phyloP scores from a whole-genome alignment of 306 rosid species.

The Prunus fruticosa region DNA sequence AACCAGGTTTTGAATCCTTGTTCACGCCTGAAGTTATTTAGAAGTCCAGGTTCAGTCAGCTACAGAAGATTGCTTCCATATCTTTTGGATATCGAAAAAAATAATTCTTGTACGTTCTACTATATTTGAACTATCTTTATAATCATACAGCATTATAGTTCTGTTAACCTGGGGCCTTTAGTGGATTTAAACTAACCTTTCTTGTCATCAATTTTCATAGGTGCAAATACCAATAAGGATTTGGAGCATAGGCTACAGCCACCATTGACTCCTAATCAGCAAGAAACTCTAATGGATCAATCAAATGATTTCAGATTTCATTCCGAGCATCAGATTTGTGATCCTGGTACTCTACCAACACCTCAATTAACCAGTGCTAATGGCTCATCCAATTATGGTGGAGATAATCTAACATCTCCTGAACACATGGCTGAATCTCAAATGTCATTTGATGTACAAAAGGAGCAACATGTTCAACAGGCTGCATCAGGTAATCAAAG shows the following conservation, averaged over 20 bases:
- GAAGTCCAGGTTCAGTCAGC: constrained; percentile 48
- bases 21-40: constrained; percentile 40
- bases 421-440: constrained; percentile 12
- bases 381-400: constrained; percentile 23
- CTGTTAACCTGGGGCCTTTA: constrained; percentile 1
- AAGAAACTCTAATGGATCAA: constrained; percentile 20
- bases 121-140: not conserved
- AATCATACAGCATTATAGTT: not conserved
- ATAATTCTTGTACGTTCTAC: constrained; percentile 33
- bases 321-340: constrained; percentile 5
- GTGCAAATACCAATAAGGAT: constrained; percentile 32
- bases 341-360: constrained; percentile 23
- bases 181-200: constrained; percentile 11
- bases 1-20: constrained; percentile 51
- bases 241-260: constrained; percentile 23
- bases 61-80: constrained; percentile 70
- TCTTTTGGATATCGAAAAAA: constrained; percentile 32
- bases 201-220: constrained; percentile 21
- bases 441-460: constrained; percentile 19
- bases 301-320: constrained; percentile 21
- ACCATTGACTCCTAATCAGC: constrained; percentile 18
- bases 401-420: constrained; percentile 19
- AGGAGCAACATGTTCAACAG: constrained; percentile 34
- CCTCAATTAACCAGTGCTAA: constrained; percentile 4
- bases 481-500: constrained; percentile 21